Evolutionary conservation across 441 rosid genomes (phyloP).

Genomic region (Pelargonium australe): DNA sequence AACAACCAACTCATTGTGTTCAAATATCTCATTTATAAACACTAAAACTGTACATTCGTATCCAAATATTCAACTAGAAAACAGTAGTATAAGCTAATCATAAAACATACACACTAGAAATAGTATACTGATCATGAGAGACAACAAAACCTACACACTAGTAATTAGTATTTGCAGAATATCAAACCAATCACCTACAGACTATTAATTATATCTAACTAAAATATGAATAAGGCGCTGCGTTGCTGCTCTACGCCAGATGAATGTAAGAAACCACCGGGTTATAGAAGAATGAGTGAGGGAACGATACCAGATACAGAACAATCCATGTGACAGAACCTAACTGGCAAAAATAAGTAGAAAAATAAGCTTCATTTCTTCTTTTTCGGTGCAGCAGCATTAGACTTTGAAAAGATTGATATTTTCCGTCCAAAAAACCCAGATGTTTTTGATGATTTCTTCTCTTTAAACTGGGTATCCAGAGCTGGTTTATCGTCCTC

Average conservation of each 20-base stretch:
- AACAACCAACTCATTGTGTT: no score
- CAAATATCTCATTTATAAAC: no score
- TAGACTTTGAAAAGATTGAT: conserved; percentile 20
- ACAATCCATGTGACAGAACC: no score
- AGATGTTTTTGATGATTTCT: conserved; percentile 30
- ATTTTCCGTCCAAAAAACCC: conserved; percentile 32
- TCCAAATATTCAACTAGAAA: no score
- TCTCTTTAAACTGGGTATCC: conserved; percentile 23
- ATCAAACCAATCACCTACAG: not conserved
- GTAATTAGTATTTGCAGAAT: not conserved
- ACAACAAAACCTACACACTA: conserved; percentile 2
- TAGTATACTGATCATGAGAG: not conserved
- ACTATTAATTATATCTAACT: not conserved
- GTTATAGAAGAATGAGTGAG: no score
- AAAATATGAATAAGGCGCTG: not conserved
- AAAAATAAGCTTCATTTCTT: conserved; percentile 25
- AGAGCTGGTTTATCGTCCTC: not conserved
- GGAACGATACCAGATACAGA: no score
- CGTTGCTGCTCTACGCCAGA: not conserved
- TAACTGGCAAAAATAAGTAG: not conserved
- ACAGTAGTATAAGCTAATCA: not conserved
- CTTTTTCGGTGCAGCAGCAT: conserved; percentile 17
- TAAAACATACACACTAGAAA: not conserved
- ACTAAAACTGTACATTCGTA: no score
- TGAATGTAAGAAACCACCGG: not conserved